phyloP scores from a whole-genome alignment of 768 basidiomycete genomes.

The Candolleomyces aberdarensis region DNA sequence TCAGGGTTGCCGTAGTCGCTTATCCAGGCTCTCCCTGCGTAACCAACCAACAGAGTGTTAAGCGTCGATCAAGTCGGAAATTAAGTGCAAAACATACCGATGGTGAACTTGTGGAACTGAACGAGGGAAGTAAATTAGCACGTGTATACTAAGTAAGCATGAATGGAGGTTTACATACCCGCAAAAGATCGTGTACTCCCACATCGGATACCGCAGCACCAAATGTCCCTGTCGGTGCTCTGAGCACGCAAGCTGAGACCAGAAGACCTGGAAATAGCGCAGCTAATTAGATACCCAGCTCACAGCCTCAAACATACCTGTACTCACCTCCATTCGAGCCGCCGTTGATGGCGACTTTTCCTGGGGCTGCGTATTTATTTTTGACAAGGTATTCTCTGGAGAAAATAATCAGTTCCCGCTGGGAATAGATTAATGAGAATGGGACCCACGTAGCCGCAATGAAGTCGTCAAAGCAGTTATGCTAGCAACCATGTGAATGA shows the following conservation, averaged over 20 bases:
- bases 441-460: conserved; percentile 68
- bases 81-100: conserved; percentile 40
- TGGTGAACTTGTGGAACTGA: conserved; percentile 74
- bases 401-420: not conserved
- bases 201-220: conserved; percentile 82
- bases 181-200: conserved; percentile 77
- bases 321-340: conserved; percentile 75
- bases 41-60: conserved; percentile 2
- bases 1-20: conserved; percentile 79
- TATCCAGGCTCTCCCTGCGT: conserved; percentile 67
- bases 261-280: conserved; percentile 51
- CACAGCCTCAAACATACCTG: not conserved
- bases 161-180: conserved; percentile 38
- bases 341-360: conserved; percentile 76
- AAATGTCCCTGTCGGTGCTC: conserved; percentile 70
- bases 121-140: not conserved
- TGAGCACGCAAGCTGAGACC: conserved; percentile 82
- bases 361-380: conserved; percentile 63
- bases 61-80: not conserved
- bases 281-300: not conserved
- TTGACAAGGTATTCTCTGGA: conserved; percentile 68
- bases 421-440: not conserved
- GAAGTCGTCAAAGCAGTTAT: conserved; percentile 80
- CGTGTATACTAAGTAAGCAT: not conserved
- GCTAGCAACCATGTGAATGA: conserved; percentile 30